These are phyloP conservation scores for Ganoderma resinaceum DNA, from an alignment of 1,284 basidiomycete species.

Conservation along the genomic window DNA sequence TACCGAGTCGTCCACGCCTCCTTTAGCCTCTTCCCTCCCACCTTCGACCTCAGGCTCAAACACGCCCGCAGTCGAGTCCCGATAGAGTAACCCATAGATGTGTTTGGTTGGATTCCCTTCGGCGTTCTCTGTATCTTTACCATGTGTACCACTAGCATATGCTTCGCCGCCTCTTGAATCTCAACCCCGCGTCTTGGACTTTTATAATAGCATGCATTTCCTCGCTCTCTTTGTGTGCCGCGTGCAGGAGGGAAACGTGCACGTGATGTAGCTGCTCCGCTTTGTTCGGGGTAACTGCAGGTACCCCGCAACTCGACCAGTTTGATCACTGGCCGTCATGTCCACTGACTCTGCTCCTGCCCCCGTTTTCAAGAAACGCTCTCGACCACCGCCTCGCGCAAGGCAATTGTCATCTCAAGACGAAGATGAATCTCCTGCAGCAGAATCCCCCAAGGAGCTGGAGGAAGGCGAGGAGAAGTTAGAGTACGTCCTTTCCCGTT, in stretches of 20 bases:
- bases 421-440: slow-evolving; percentile 3
- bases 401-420: slow-evolving; percentile 48
- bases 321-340: neutral
- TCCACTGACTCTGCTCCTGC: neutral
- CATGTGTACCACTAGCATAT: slow-evolving; percentile 6
- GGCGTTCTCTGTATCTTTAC: slow-evolving; percentile 12
- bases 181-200: neutral
- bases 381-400: slow-evolving; percentile 59
- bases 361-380: slow-evolving; percentile 68
- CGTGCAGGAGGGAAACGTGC: neutral
- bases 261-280: neutral
- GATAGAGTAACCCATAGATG: slow-evolving; percentile 5
- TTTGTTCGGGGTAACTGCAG: neutral
- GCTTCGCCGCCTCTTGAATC: slow-evolving; percentile 1
- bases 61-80: slow-evolving; percentile 16
- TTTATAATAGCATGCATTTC: neutral
- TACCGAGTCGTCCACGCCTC: neutral
- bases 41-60: slow-evolving; percentile 1
- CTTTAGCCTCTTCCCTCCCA: neutral
- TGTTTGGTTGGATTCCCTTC: slow-evolving; percentile 4
- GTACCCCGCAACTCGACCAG: no score
- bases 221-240: neutral
- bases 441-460: slow-evolving; percentile 49
- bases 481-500: slow-evolving; percentile 51
- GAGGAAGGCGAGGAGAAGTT: slow-evolving; percentile 48